Evolutionary conservation across 2,329 filamentous ascomycete genomes (phyloP).

Genomic region (Cladosporium phlei): DNA sequence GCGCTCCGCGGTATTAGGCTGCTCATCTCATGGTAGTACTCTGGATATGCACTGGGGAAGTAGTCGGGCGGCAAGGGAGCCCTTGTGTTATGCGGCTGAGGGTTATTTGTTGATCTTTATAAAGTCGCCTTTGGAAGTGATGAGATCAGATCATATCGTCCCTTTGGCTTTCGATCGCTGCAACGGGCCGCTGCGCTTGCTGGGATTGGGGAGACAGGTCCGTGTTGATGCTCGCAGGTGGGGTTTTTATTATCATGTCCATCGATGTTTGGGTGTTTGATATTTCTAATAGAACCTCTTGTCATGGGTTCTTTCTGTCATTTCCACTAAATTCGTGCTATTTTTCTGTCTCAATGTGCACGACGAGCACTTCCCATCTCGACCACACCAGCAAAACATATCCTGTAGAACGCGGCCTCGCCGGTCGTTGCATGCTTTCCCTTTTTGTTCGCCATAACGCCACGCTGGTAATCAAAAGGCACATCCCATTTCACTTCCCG

Average conservation of each 20-base stretch:
- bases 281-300: too few species aligned
- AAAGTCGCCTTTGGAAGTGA: too few species aligned
- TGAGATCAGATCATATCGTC: conserved; percentile 13
- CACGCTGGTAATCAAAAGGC: conserved; percentile 11
- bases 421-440: neutral
- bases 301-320: too few species aligned
- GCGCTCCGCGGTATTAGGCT: conserved; percentile 10
- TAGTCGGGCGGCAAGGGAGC: neutral
- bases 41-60: neutral
- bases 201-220: too few species aligned
- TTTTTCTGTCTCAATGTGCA: too few species aligned
- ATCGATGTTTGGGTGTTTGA: too few species aligned
- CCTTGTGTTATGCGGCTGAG: too few species aligned
- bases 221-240: too few species aligned
- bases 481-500: neutral
- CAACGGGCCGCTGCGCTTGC: conserved; percentile 4
- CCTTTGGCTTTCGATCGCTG: conserved; percentile 6
- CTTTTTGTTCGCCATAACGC: conserved; percentile 10
- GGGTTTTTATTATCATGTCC: too few species aligned
- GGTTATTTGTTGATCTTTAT: too few species aligned
- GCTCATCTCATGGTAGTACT: conserved; percentile 12
- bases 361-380: too few species aligned
- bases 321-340: too few species aligned
- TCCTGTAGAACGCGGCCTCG: neutral
- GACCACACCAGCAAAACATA: neutral